Conservation (phyloP, 192 early-diverging fungal species). For the Endogone sp. region DNA sequence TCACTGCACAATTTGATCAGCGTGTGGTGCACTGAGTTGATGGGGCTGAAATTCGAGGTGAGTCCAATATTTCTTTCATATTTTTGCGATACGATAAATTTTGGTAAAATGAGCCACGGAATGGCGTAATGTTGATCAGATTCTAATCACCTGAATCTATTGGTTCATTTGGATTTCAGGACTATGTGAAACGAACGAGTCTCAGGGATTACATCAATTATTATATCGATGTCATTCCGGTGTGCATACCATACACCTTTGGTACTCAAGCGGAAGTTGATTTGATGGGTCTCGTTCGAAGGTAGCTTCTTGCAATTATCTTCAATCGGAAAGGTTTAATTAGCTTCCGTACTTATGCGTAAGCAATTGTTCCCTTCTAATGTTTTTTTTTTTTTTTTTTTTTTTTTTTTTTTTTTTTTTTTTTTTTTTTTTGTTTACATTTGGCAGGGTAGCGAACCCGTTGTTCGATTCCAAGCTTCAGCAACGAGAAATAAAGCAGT, state of each 20-base stretch:
- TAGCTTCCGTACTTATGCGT: too few species aligned
- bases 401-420: not conserved
- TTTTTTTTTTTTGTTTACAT: not conserved
- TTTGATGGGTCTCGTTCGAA: not conserved
- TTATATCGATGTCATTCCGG: not conserved
- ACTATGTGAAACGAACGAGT: not conserved
- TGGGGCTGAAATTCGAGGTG: not conserved
- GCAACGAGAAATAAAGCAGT: not conserved
- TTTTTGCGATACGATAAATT: not conserved
- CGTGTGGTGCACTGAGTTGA: not conserved
- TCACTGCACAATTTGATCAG: not conserved
- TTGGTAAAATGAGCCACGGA: not conserved
- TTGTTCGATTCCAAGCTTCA: not conserved
- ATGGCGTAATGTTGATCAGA: too few species aligned
- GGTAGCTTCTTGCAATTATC: not conserved
- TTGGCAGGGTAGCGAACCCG: not conserved
- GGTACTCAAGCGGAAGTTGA: not conserved
- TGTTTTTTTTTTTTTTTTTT: not conserved
- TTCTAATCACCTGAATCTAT: too few species aligned
- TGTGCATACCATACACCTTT: not conserved
- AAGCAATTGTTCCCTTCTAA: not conserved
- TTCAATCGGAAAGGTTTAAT: too few species aligned
- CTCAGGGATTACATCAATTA: not conserved
- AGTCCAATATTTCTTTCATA: not conserved
- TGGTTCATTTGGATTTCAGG: not conserved